Percentiles rank a stretch among this genome's conserved stretches.
Conservation (phyloP, 257 asterid genomes). For the Plantago ovata region DNA sequence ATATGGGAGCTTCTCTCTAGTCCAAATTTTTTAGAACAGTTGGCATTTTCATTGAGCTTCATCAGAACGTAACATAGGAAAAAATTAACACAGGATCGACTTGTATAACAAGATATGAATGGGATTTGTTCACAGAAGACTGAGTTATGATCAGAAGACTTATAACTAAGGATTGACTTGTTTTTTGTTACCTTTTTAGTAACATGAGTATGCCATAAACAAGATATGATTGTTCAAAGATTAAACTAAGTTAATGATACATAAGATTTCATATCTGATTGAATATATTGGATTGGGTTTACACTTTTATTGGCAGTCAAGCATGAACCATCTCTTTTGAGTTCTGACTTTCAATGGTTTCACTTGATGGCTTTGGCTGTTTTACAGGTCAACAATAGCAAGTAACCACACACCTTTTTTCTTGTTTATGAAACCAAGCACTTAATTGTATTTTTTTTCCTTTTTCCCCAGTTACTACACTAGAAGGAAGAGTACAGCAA, state of each 20-base stretch:
- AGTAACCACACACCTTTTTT: background rate
- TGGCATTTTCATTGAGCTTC: background rate
- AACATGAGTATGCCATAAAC: background rate
- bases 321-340: background rate
- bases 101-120: no score
- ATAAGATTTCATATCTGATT: background rate
- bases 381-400: background rate
- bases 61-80: no score
- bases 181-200: no score
- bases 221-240: background rate
- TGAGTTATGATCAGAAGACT: no score
- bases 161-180: no score
- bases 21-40: no score
- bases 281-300: background rate
- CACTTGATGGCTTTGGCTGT: background rate
- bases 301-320: constrained; percentile 1
- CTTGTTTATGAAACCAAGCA: no score
- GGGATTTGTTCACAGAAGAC: no score
- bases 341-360: constrained; percentile 2
- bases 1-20: no score
- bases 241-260: background rate
- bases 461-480: no score
- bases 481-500: constrained; percentile 29
- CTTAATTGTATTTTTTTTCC: no score
- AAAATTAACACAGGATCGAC: no score